Base-by-base conservation (phyloP, 2,329 filamentous ascomycete species). In the Byssochlamys sp. region DNA sequence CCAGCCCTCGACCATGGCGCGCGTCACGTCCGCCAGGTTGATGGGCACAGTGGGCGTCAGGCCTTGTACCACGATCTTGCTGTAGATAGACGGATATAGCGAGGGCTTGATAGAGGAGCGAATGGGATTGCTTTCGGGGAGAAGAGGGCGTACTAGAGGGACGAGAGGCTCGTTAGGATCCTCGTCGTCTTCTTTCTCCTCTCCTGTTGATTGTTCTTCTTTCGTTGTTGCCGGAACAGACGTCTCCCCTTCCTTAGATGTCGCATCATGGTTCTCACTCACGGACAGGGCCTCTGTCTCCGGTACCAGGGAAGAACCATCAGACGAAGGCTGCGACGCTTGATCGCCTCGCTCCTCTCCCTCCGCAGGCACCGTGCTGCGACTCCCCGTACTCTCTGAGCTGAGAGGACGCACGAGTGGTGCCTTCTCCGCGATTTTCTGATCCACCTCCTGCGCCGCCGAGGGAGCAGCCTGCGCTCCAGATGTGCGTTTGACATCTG, bases 1-100 rank as follows among this genome's bases (percentile, higher is more conserved):
- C 92, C 92, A 96, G 50, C 92, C 92, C 28, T 87, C 81, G 0
- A 97, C 91, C 62, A 92, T 88, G 11, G 89, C 84, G 9, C 84
- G 82, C 25, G 89, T 84, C 76, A 96, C 86, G 65, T 95, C 90
- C 29, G 81, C 77, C 0, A 97, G 81, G 65, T 96, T 96, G 67
- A 96, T 88, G 2, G 92, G 92, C 14, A 95, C 89, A 1, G 88
- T 87, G 0, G 92, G 92, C 2, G 90, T 89, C 62, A 94, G 82
- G 39, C 81, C 83, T 66, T 92, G 86, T 0, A 91, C 72, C 49
- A 96, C 85, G 54, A 96, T 87, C 74, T 96, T 96, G 69, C 88
- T 87, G 77, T 95, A 96, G 57, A 97, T 89, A 52, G 87, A 88
- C 0, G 85, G 77, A 72, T 96, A 95, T 57, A 88, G 81, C 14